Evolutionary conservation across 2,329 filamentous ascomycete genomes (phyloP), one percentile per base, ranked within the genome.

Genomic region (Verticillium longisporum): DNA sequence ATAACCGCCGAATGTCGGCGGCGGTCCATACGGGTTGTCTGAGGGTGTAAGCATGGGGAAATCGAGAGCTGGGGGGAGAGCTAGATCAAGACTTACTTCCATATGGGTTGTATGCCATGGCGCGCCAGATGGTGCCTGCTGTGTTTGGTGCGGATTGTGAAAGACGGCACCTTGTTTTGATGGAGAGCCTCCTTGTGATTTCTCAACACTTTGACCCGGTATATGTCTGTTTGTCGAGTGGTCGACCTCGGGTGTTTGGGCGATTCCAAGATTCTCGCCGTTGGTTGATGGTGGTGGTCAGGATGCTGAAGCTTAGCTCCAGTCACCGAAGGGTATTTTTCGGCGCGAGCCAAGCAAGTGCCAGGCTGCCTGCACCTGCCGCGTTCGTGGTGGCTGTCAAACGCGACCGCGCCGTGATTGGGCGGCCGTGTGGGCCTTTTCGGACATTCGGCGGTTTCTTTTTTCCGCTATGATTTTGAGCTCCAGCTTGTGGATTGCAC

Each of bases 1-100:
- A 69, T 90, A 92, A 61, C 81, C 82, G 66, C 85, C 85, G 77
- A 89, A 96, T 67, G 86, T 84, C 59, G 90, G 90, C 70, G 90
- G 88, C 62, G 85, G 83, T 69, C 88, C 90, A 79, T 92, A 96
- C 57, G 85, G 84, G 73, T 80, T 81, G 56, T 69, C 71, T 72
- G 61, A 10, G 36, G 55, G 13, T 31, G 15, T 65, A 26, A 64
- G 59, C 54, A 62, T 6, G 6, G 3, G 33, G 21, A 56, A 50
- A 7, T 37, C 18, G 3, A 26, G 26, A 26, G 26, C 26, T 26
- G 26, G 26, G 26, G 11, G 31, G 26, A 10, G 55, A n/a, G 34
- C 26, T 58, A 31, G 14, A n/a, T 33, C 59, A 21, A 57, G 33
- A 70, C 74, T 66, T 70, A 82, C 80, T 80, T 76, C 82, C 82